Percentiles rank a stretch among this genome's conserved stretches.
phyloP scores from a whole-genome alignment of 768 basidiomycete species.

The Termitomyces sp. region DNA sequence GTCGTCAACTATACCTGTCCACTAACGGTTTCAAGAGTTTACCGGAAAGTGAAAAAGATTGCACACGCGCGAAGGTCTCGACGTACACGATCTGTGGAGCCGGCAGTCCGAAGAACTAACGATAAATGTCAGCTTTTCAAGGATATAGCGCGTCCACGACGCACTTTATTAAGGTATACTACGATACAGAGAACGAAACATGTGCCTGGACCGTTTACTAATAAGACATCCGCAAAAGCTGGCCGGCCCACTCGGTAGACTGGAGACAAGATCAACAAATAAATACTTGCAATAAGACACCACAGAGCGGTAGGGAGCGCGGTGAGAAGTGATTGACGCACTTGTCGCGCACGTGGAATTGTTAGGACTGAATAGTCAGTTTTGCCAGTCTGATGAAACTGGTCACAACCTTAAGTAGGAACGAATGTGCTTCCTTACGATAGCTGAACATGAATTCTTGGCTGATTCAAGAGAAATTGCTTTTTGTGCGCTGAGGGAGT shows the following conservation, averaged over 20 bases:
- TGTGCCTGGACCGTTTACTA: conserved; percentile 95
- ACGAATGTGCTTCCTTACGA: background rate
- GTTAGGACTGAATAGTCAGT: conserved; percentile 45
- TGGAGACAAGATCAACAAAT: conserved; percentile 54
- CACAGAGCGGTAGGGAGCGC: conserved; percentile 58
- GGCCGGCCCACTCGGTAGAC: conserved; percentile 20
- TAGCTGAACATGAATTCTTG: conserved; percentile 7
- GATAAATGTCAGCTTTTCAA: conserved; percentile 9
- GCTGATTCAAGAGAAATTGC: conserved; percentile 57
- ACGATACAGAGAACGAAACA: conserved; percentile 76
- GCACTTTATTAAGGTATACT: conserved; percentile 66
- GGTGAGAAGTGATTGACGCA: conserved; percentile 76
- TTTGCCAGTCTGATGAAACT: conserved; percentile 2
- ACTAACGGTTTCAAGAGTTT: conserved; percentile 77
- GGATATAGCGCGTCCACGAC: conserved; percentile 17
- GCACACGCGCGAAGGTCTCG: conserved; percentile 91
- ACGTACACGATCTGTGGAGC: conserved; percentile 79
- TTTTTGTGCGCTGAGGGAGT: conserved; percentile 71
- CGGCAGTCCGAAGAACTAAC: conserved; percentile 69
- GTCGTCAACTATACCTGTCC: conserved; percentile 51
- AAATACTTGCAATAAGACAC: conserved; percentile 60
- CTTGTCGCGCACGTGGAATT: conserved; percentile 83
- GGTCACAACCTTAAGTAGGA: background rate
- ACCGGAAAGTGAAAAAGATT: conserved; percentile 76
- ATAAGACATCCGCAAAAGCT: conserved; percentile 63